Conservation (phyloP, 108 stramenopile species). For the Chaetoceros muelleri region DNA sequence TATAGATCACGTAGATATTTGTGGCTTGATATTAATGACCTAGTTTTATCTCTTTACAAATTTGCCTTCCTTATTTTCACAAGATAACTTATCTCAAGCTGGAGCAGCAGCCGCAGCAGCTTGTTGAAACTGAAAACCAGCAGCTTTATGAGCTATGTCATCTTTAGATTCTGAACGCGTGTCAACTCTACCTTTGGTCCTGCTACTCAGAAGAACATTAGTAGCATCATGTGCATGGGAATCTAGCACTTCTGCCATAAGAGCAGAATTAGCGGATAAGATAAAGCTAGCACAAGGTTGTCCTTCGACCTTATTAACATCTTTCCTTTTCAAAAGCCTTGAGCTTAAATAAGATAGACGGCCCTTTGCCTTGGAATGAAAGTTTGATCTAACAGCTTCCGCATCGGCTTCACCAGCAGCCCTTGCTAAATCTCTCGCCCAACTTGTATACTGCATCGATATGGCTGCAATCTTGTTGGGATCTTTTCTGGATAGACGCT, state of each 20-base stretch:
- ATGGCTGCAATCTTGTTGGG: conserved; percentile 60
- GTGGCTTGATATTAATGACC: no score
- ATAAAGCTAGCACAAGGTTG: background rate
- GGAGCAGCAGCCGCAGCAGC: background rate
- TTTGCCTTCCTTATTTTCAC: no score
- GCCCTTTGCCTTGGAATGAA: conserved; percentile 28
- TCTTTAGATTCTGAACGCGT: no score
- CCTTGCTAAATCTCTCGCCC: conserved; percentile 68
- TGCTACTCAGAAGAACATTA: no score
- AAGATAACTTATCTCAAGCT: no score
- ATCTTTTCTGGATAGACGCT: conserved; percentile 38
- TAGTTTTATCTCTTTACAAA: no score
- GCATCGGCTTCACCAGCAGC: conserved; percentile 74
- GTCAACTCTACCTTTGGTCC: no score
- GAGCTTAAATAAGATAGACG: background rate
- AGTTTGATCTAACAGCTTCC: conserved; percentile 61
- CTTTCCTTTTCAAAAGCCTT: background rate
- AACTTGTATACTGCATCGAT: conserved; percentile 60
- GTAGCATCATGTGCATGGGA: background rate
- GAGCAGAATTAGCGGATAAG: background rate
- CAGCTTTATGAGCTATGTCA: background rate
- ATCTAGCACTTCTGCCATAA: background rate
- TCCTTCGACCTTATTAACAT: background rate
- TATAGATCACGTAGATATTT: no score
- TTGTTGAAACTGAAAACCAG: background rate